A percentile compares a stretch with the other conserved stretches of the same genome.
Conservation (phyloP, 2,329 filamentous ascomycete species). For the Monosporascus sp. region DNA sequence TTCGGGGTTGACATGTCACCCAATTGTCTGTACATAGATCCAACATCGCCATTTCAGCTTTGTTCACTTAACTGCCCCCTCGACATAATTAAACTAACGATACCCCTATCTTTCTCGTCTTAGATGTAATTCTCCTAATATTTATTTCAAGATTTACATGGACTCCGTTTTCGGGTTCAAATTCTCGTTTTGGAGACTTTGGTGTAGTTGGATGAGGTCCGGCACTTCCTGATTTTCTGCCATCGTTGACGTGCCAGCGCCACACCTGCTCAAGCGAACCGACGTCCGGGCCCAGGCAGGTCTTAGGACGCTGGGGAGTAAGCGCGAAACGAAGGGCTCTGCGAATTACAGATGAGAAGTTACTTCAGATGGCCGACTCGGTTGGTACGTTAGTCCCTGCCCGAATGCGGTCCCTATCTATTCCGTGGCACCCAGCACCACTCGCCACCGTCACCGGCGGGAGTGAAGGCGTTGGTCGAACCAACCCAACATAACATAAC, state of each 20-base stretch:
- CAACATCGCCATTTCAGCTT: neutral
- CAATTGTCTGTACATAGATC: neutral
- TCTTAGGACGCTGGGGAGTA: neutral
- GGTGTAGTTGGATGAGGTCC: neutral
- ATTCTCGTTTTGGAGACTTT: too few species aligned
- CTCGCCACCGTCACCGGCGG: neutral
- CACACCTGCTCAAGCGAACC: neutral
- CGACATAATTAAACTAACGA: neutral
- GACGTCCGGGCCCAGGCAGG: neutral
- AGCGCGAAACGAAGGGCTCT: slow-evolving; percentile 4
- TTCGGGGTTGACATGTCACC: neutral
- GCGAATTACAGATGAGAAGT: neutral
- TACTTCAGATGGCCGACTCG: slow-evolving; percentile 41
- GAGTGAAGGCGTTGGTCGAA: neutral
- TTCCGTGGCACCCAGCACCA: neutral
- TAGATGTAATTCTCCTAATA: too few species aligned
- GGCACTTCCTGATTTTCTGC: too few species aligned
- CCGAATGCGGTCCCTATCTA: slow-evolving; percentile 11
- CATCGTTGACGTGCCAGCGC: neutral
- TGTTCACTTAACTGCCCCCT: neutral
- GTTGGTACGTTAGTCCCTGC: slow-evolving; percentile 36
- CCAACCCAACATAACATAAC: neutral
- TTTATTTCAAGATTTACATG: too few species aligned
- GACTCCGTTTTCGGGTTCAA: too few species aligned
- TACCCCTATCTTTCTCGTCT: neutral